Percentiles rank a stretch among this genome's conserved stretches.
phyloP scores from a whole-genome alignment of 2,329 filamentous ascomycete genomes.

The Phoma sp. region DNA sequence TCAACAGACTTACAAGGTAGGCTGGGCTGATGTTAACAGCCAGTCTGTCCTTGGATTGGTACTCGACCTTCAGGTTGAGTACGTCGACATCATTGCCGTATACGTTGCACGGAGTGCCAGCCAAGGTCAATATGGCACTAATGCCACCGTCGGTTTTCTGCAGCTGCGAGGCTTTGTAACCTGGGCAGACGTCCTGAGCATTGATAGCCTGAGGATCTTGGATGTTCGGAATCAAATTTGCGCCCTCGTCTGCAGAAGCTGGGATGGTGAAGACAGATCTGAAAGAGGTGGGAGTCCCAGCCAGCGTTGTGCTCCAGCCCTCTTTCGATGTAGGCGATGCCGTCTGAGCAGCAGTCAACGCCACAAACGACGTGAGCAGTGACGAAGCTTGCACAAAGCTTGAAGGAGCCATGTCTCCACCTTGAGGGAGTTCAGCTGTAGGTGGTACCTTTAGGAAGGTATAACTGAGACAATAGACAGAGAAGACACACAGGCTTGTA shows the following conservation, averaged over 20 bases:
- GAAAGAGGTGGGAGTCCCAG: conserved; percentile 40
- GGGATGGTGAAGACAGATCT: conserved; percentile 47
- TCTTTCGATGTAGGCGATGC: conserved; percentile 25
- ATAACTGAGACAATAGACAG: conserved; percentile 3
- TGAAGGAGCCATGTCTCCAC: conserved; percentile 15
- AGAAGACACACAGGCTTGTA: conserved; percentile 5
- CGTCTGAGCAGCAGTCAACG: conserved; percentile 31
- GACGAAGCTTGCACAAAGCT: conserved; percentile 32
- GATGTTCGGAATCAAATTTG: conserved; percentile 63
- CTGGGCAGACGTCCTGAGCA: conserved; percentile 68
- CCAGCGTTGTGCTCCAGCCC: conserved; percentile 32
- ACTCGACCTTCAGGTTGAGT: conserved; percentile 71
- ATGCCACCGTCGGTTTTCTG: conserved; percentile 56
- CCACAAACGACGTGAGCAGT: conserved; percentile 31
- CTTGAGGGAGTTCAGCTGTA: not conserved
- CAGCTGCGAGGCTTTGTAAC: conserved; percentile 62
- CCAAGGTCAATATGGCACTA: conserved; percentile 59
- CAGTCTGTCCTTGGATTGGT: conserved; percentile 69
- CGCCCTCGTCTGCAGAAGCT: conserved; percentile 43
- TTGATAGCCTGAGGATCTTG: conserved; percentile 68
- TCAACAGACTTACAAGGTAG: conserved; percentile 54
- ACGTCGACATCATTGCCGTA: conserved; percentile 77
- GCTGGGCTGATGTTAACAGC: conserved; percentile 74
- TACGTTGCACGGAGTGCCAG: conserved; percentile 68
- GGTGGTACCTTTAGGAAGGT: not conserved